phyloP scores from a whole-genome alignment of 140 eudicot species.

The Ambrosia hybrid region DNA sequence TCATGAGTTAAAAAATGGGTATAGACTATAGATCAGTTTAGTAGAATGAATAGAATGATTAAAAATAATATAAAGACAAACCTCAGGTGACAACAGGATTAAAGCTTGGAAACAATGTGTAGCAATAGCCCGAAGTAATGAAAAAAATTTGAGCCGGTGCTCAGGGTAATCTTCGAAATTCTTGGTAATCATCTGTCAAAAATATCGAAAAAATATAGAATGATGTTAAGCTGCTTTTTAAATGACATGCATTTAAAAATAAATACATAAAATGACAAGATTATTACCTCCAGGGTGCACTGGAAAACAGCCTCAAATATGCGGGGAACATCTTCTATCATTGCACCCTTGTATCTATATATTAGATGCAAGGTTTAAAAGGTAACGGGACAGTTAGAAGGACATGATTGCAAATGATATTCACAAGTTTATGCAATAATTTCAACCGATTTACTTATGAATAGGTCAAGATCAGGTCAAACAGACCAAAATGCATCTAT shows the following conservation, averaged over 20 bases:
- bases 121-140: slow-evolving; percentile 92
- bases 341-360: slow-evolving; percentile 79
- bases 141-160: slow-evolving; percentile 94
- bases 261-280: slow-evolving; percentile 2
- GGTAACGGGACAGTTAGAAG: not conserved
- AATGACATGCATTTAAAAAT: not conserved
- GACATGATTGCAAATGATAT: slow-evolving; percentile 4
- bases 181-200: slow-evolving; percentile 89
- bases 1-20: not conserved
- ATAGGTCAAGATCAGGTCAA: not conserved
- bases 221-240: slow-evolving; percentile 3
- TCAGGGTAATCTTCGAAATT: slow-evolving; percentile 99
- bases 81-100: slow-evolving; percentile 85
- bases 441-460: not conserved
- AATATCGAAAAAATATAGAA: not conserved
- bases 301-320: slow-evolving; percentile 94
- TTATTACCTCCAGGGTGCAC: slow-evolving; percentile 91
- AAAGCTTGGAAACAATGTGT: slow-evolving; percentile 93
- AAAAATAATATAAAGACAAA: slow-evolving; percentile 28
- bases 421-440: not conserved
- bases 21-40: no score
- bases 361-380: slow-evolving; percentile 10
- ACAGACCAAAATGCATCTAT: not conserved
- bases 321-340: slow-evolving; percentile 95
- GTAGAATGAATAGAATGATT: not conserved